These are phyloP conservation scores for Daldinia decipiens DNA, from an alignment of 495 filamentous ascomycete genomes.

Conservation along the genomic window DNA sequence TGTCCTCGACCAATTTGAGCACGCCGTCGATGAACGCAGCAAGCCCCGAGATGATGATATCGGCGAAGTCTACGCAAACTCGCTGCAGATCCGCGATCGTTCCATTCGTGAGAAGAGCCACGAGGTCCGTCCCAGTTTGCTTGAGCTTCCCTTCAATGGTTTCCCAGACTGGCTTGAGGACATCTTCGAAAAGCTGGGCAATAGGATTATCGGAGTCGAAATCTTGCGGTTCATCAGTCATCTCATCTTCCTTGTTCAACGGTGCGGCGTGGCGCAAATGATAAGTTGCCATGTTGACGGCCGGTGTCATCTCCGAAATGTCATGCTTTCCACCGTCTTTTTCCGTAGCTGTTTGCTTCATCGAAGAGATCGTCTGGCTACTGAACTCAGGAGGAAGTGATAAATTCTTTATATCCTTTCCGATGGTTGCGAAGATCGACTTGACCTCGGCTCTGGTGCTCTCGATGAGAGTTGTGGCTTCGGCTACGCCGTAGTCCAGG, in stretches of 20 bases:
- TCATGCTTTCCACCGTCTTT: neutral
- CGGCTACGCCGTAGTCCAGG: neutral
- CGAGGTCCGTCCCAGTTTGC: neutral
- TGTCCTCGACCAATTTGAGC: neutral
- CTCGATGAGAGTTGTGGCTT: neutral
- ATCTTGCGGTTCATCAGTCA: neutral
- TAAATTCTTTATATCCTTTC: neutral
- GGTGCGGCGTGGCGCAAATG: neutral
- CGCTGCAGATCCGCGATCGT: neutral
- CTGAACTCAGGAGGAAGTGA: neutral
- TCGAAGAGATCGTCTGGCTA: neutral
- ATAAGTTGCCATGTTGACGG: neutral
- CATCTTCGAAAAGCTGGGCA: neutral
- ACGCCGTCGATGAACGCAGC: neutral
- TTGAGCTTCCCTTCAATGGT: neutral
- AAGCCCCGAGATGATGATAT: neutral
- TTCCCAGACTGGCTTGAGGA: neutral
- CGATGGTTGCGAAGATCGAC: neutral
- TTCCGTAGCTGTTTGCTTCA: neutral
- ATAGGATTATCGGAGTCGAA: neutral
- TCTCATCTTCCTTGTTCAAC: neutral
- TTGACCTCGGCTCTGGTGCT: neutral
- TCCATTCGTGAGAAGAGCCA: neutral
- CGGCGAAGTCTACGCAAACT: neutral
- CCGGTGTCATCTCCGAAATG: neutral